Percentiles rank a stretch among this genome's conserved stretches.
These are phyloP conservation scores for Ceratocystis cacaofunesta DNA, from an alignment of 2,329 filamentous ascomycete genomes.

Conservation along the genomic window DNA sequence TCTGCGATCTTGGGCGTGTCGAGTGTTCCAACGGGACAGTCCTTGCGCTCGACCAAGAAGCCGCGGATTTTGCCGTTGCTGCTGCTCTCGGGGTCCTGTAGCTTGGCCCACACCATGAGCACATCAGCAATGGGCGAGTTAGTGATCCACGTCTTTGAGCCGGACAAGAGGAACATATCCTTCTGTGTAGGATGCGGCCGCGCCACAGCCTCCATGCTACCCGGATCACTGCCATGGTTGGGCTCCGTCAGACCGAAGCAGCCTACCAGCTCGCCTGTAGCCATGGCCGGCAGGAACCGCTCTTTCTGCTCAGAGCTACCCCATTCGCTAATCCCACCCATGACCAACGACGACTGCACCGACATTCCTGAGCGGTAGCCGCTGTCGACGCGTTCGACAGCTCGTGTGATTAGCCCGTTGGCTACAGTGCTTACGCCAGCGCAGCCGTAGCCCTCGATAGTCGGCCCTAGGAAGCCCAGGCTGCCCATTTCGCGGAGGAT, in stretches of 20 bases:
- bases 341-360: conserved; percentile 81
- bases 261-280: conserved; percentile 66
- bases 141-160: conserved; percentile 89
- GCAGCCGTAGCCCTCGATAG: conserved; percentile 75
- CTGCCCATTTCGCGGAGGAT: conserved; percentile 89
- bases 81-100: conserved; percentile 40
- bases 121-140: conserved; percentile 84
- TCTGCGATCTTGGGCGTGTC: conserved; percentile 87
- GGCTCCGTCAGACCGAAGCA: conserved; percentile 86
- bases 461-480: conserved; percentile 73
- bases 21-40: conserved; percentile 75
- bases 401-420: conserved; percentile 76
- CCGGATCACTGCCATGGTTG: conserved; percentile 83
- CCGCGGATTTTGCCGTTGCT: conserved; percentile 79
- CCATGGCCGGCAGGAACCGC: conserved; percentile 63
- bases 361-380: conserved; percentile 89
- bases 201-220: conserved; percentile 79
- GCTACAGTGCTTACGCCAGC: conserved; percentile 79
- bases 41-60: conserved; percentile 72
- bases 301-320: conserved; percentile 80
- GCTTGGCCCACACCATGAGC: conserved; percentile 80
- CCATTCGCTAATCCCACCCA: conserved; percentile 83
- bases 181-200: conserved; percentile 71
- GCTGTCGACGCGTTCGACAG: conserved; percentile 80
- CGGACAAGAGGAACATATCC: conserved; percentile 64